These are phyloP conservation scores for Karstenula rhodostoma DNA, from an alignment of 2,329 filamentous ascomycete genomes.

Conservation along the genomic window DNA sequence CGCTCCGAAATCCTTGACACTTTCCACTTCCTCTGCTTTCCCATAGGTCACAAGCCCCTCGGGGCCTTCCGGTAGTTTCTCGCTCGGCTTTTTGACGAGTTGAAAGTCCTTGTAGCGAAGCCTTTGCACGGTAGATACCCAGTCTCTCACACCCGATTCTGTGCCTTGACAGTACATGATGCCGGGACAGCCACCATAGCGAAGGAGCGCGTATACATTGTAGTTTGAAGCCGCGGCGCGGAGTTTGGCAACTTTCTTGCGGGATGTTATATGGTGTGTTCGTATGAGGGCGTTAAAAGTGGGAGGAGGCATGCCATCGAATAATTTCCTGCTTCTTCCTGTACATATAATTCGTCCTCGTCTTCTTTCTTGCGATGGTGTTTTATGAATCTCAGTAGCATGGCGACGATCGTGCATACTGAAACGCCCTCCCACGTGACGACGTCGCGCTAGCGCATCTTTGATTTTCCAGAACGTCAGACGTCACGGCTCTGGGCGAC, in stretches of 20 bases:
- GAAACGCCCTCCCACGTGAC: slow-evolving; percentile 36
- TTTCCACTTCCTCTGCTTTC: slow-evolving; percentile 64
- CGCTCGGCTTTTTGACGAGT: slow-evolving; percentile 63
- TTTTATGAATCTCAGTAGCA: background rate
- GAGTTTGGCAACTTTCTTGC: slow-evolving; percentile 73
- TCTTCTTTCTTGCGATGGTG: background rate
- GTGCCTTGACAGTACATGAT: slow-evolving; percentile 80
- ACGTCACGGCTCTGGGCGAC: slow-evolving; percentile 17
- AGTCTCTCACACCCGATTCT: slow-evolving; percentile 64
- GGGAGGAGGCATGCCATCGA: slow-evolving; percentile 32
- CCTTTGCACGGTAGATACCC: slow-evolving; percentile 70
- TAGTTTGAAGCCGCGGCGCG: slow-evolving; percentile 69
- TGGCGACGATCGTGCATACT: background rate
- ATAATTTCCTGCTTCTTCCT: background rate
- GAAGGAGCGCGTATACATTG: slow-evolving; percentile 70
- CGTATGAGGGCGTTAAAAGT: slow-evolving; percentile 71
- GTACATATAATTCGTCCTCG: background rate
- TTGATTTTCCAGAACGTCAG: slow-evolving; percentile 23
- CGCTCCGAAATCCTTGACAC: slow-evolving; percentile 70
- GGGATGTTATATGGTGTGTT: slow-evolving; percentile 82
- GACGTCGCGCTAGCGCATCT: slow-evolving; percentile 27
- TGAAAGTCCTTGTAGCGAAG: slow-evolving; percentile 78
- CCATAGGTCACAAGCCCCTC: slow-evolving; percentile 28
- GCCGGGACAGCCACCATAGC: slow-evolving; percentile 73
- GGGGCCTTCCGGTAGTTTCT: slow-evolving; percentile 28